Percentiles rank a stretch among this genome's conserved stretches.
phyloP scores from a whole-genome alignment of 805 yeast species.

The Saccharomycopsis fermentans region DNA sequence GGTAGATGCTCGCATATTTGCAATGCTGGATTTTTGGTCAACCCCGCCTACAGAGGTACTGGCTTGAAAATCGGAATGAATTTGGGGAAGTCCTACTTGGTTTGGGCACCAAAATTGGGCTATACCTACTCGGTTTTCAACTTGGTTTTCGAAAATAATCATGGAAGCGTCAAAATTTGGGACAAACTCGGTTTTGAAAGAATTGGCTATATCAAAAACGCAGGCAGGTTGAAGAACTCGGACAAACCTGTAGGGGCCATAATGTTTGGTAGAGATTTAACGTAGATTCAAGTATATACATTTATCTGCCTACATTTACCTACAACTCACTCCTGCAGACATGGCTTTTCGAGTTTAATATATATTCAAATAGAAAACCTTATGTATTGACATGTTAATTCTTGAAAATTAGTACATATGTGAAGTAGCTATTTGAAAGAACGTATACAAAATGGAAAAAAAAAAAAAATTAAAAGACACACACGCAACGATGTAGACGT shows the following conservation, averaged over 20 bases:
- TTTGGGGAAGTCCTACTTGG: slow-evolving; percentile 58
- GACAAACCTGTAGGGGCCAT: slow-evolving; percentile 63
- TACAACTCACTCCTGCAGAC: not conserved
- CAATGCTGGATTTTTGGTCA: slow-evolving; percentile 79
- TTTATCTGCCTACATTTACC: not conserved
- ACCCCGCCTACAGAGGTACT: slow-evolving; percentile 45
- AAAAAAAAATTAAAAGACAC: no score
- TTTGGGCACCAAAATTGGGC: slow-evolving; percentile 70
- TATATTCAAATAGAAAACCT: no score
- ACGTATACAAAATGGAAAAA: no score
- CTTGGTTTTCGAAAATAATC: slow-evolving; percentile 73
- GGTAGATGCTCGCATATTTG: slow-evolving; percentile 84
- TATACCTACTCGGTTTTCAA: slow-evolving; percentile 80
- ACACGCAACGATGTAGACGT: no score
- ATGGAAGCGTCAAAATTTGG: slow-evolving; percentile 73
- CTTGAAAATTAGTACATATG: no score
- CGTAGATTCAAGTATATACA: not conserved
- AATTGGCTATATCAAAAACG: slow-evolving; percentile 67
- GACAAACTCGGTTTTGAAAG: slow-evolving; percentile 72
- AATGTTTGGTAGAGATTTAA: slow-evolving; percentile 59
- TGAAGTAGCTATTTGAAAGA: no score
- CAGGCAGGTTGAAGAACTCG: slow-evolving; percentile 58
- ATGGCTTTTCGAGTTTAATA: no score
- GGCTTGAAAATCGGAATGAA: slow-evolving; percentile 48
- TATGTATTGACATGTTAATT: no score